Evolutionary conservation across 345 rosid genomes (phyloP), one percentile per base, ranked within the genome.

Genomic region (Populus davidiana): DNA sequence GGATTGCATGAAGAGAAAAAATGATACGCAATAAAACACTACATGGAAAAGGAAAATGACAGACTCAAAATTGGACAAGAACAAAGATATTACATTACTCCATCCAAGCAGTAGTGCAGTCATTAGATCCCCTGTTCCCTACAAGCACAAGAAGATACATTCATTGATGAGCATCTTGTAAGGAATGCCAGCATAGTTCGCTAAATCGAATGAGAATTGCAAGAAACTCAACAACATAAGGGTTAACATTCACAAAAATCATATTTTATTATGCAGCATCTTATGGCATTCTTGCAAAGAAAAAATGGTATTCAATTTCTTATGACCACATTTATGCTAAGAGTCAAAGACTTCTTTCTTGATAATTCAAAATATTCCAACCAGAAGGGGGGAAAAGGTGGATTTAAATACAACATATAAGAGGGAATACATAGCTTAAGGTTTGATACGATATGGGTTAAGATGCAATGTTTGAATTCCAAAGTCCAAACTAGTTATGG

Each of bases 71-170:
- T 11, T 39, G 20, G 64, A 80, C 21, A 50, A 43, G 52, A 39
- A 38, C 29, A 13, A 50, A 82, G 71, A 72, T 54, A 78, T 86
- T 91, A 96, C 99, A 82, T 96, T 96, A 85, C 98, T 96, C 99
- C 99, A 93, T 80, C 99, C 99, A 68, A 96, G 99, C 50, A 96
- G 87, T 73, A 96, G 97, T 78, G 99, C 97, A 43, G 99, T 96
- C 92, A 86, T 92, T 73, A 93, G 89, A 90, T 96, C 99, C 82
- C 99, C 99, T 1, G 97, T 93, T 79, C 99, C 99, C 98, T 96
- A 76, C 86, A 89, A 63, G 49, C 61, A 67, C 64, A 75, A 71
- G 54, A 54, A 73, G 3, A 20, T 49, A 80, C 36, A 62, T 50
- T 21, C 49, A 67, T 68, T 29, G 77, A 11, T 82, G 35, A 67